Evolutionary conservation across 176 grass and related monocot species (phyloP).

Genomic region (Panicum miliaceum): DNA sequence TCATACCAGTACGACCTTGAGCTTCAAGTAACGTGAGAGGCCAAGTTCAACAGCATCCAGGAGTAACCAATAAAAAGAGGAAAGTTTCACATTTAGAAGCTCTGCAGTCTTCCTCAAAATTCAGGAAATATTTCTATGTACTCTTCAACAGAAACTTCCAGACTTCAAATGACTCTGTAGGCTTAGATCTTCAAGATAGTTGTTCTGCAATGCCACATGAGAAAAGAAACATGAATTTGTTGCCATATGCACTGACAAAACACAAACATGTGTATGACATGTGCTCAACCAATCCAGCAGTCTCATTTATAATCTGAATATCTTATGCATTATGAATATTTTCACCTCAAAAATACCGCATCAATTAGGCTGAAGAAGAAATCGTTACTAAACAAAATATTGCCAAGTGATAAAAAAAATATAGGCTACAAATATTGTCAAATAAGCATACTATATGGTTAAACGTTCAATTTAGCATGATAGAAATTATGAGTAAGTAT

Average conservation of each 20-base stretch:
- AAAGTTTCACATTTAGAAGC: slow-evolving; percentile 23
- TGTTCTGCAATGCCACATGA: slow-evolving; percentile 21
- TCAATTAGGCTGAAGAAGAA: not conserved
- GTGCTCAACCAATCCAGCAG: not conserved
- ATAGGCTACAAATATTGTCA: not conserved
- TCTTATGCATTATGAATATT: not conserved
- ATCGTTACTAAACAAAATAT: slow-evolving; percentile 10
- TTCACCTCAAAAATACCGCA: not conserved
- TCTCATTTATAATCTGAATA: not conserved
- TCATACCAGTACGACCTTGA: slow-evolving; percentile 41
- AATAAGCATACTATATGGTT: not conserved
- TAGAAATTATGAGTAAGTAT: no score
- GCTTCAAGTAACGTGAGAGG: slow-evolving; percentile 17
- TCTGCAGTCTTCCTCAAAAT: slow-evolving; percentile 12
- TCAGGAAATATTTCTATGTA: not conserved
- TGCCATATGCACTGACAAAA: not conserved
- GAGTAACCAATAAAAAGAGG: slow-evolving; percentile 26
- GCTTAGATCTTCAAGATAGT: slow-evolving; percentile 21
- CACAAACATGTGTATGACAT: not conserved
- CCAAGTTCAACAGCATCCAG: slow-evolving; percentile 31
- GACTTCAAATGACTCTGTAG: slow-evolving; percentile 7
- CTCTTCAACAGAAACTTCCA: slow-evolving; percentile 25
- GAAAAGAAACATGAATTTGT: slow-evolving; percentile 14
- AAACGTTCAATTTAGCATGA: not conserved
- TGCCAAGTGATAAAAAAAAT: not conserved